Base-by-base conservation (phyloP, 2,329 filamentous ascomycete species). In the Trichoderma cornu-damae region DNA sequence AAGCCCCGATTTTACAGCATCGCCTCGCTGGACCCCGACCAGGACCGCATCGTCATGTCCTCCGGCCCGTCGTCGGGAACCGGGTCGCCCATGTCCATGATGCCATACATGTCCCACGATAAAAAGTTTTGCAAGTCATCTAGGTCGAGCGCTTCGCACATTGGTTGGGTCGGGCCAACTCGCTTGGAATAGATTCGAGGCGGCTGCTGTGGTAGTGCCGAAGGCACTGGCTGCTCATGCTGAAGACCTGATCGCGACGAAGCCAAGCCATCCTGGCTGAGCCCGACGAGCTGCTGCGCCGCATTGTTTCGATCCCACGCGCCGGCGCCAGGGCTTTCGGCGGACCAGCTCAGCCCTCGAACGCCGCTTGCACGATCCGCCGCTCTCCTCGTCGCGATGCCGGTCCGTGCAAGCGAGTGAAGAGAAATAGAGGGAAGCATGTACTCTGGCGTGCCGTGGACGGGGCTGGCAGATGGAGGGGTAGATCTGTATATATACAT, bases 91-190 rank as follows among this genome's bases (percentile, higher is more conserved):
- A 74, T 70, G 58, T 74, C 72, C 68, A 73, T 72, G 34, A 74
- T 72, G 18, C 72, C 71, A 48, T 73, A 71, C 69, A 74, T 70
- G 53, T 74, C 72, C 72, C 72, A 73, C 4, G 70, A 70, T 50
- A 73, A 51, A 38, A 72, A 73, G 57, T 68, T 73, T 51, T 73
- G 71, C 57, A 74, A 56, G 57, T 74, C 72, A 26, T 70, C 70
- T 9, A 73, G 61, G 51, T 73, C 72, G 3, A 74, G 66, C 24
- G 68, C 68, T 26, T 72, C 66, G 20, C 68, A 67, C 69, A 73
- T 71, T 14, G 65, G 62, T 14, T 66, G 61, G 2, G 37, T 35
- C 28, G 47, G 37, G 4, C 37, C 54, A 35, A 16, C 38, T 30
- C 22, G 43, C 34, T 55, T 54, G 42, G 51, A 14, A n/a, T 55